Base-by-base conservation (phyloP, 2,329 filamentous ascomycete genomes). In the Scopulariopsis brevicaulis region DNA sequence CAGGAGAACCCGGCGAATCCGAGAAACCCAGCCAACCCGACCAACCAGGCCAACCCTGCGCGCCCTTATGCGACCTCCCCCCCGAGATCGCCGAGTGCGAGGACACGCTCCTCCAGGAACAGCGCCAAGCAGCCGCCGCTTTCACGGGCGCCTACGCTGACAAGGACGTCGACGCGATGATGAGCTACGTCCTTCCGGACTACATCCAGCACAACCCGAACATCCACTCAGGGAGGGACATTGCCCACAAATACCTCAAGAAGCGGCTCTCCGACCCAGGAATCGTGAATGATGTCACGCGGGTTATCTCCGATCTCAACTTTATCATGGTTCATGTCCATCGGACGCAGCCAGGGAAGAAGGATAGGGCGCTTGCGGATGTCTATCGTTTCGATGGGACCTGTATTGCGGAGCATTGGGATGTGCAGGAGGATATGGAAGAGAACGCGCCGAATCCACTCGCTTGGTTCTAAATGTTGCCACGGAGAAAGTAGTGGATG, bases 381-480 rank as follows among this genome's bases (percentile, higher is more conserved):
- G 53, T 62, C 4, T 61, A 61, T 22, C 58, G 61, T 24, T 57
- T 62, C 48, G 25, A 62, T 18, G 61, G 61, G 18, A 59, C 59
- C 28, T 62, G 61, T 51, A 61, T 62, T 28, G 56, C 59, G 50
- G 59, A 62, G 40, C 61, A 62, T 20, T 62, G 61, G 61, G 61
- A 62, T 12, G 60, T 61, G 20, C 51, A 40, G n/a, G 56, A 60
- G 52, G 55, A 57, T 14, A 53, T 56, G 10, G 48, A 56, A 20
- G 54, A 34, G 10, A 58, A 62, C 22, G 52, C 58, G 4, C 54
- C 54, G 24, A 62, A 62, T 48, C 61, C 61, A 6, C 10, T 58
- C 2, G 61, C 60, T 5, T 46, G 59, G 43, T 62, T 53, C 40
- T 58, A 54, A 22, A 32, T 32, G 28, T 40, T 6, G 34, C 7